phyloP scores from a whole-genome alignment of 345 rosid species.

The Angophora floribunda region DNA sequence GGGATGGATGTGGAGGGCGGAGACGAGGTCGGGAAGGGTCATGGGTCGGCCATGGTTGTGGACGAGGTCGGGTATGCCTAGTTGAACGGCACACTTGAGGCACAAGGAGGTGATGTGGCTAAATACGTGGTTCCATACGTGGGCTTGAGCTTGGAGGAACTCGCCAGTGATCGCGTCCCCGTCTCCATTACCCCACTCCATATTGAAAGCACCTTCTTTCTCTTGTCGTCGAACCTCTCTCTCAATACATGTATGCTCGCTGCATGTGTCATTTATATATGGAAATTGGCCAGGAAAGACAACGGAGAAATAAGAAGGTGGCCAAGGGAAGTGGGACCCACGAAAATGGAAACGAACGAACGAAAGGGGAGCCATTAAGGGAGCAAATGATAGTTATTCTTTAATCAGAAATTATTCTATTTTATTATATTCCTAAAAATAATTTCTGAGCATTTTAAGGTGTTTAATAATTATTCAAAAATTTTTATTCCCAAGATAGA shows the following conservation, averaged over 20 bases:
- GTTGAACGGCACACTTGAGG: constrained; percentile 22
- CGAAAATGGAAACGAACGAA: background rate
- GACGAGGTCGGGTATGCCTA: constrained; percentile 30
- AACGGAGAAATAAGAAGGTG: background rate
- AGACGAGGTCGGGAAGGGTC: constrained; percentile 7
- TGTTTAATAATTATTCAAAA: too few species aligned
- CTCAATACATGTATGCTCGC: too few species aligned
- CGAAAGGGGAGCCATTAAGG: too few species aligned
- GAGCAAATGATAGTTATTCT: too few species aligned
- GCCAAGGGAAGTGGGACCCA: background rate
- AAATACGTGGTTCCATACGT: constrained; percentile 12
- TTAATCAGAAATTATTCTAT: too few species aligned
- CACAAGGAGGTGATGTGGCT: constrained; percentile 18
- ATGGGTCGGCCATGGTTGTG: constrained; percentile 26
- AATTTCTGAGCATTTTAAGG: too few species aligned
- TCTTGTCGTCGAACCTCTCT: background rate
- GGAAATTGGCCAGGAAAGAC: background rate
- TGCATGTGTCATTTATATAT: background rate
- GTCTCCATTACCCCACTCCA: background rate
- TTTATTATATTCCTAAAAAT: too few species aligned
- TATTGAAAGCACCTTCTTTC: background rate
- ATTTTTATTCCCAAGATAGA: too few species aligned
- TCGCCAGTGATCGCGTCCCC: background rate
- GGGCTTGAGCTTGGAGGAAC: constrained; percentile 13
- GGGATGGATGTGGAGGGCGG: constrained; percentile 1